Evolutionary conservation across 352 stramenopile species (phyloP).

Genomic region (Phytophthora sojae): DNA sequence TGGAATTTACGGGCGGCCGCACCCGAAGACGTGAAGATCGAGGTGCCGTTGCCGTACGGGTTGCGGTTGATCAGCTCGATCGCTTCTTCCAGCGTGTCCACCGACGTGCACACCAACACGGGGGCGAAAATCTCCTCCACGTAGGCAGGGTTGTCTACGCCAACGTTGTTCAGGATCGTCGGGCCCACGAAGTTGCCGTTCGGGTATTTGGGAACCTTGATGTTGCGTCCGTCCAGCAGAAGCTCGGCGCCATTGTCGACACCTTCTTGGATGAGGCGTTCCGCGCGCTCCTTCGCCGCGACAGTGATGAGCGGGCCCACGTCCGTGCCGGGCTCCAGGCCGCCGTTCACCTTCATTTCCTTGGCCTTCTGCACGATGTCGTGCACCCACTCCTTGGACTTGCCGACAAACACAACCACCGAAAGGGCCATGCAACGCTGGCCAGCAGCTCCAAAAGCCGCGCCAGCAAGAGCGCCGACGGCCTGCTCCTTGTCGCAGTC

Average conservation of each 20-base stretch:
- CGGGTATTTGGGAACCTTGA: constrained; percentile 92
- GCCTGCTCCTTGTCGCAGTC: constrained; percentile 94
- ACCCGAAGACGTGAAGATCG: constrained; percentile 96
- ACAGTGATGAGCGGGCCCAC: constrained; percentile 92
- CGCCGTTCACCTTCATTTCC: constrained; percentile 92
- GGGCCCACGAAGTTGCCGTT: constrained; percentile 97
- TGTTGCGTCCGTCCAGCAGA: constrained; percentile 92
- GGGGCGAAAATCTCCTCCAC: constrained; percentile 98
- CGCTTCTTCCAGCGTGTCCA: constrained; percentile 96
- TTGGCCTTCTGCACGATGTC: constrained; percentile 93
- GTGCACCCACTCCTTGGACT: constrained; percentile 93
- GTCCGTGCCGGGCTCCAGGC: constrained; percentile 74
- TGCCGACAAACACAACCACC: constrained; percentile 96
- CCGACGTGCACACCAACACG: constrained; percentile 92
- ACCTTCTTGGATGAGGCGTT: constrained; percentile 89
- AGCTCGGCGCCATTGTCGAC: constrained; percentile 92
- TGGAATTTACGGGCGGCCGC: constrained; percentile 96
- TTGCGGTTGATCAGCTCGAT: constrained; percentile 97
- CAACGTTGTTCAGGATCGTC: constrained; percentile 91
- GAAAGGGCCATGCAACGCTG: constrained; percentile 98
- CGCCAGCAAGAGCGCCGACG: constrained; percentile 88
- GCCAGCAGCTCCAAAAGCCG: constrained; percentile 96
- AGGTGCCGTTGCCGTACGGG: constrained; percentile 97
- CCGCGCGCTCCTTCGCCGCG: constrained; percentile 88
- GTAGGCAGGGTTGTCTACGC: constrained; percentile 91